Base-by-base conservation (phyloP, 345 rosid genomes). In the Gynandropsis gynandra region DNA sequence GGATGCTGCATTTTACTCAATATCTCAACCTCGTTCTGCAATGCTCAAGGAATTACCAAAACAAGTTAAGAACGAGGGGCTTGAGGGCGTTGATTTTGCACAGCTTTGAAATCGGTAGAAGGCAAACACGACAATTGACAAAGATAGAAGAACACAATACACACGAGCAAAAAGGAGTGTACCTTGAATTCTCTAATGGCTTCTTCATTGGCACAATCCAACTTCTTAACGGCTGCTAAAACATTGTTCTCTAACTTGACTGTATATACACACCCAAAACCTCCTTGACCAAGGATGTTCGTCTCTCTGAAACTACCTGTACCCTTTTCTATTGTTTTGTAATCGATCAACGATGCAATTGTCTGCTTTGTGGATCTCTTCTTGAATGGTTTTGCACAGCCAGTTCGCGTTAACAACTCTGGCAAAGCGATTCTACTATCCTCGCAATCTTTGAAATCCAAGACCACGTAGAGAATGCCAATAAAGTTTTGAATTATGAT, bases 1-100 rank as follows among this genome's bases (percentile, higher is more conserved):
- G 86, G 78, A 65, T 92, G 93, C 70, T 74, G 80, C 62, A 85
- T 68, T 71, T 67, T 84, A 68, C 96, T 74, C 35, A 92, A 60
- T 59, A 92, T 62, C 33, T 74, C 76, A 75, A 92, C 86, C 71
- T 92, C 98, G 64, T 76, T 79, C 98, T 92, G 84, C 79, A 75
- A 53, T 42, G 53, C 29, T 45, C 54, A 11, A 52, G 9, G 10
- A 37, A 15, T 39, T 47, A 15, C 48, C 56, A 50, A 51, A 14
- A 52, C 40, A 31, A 48, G 12, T 14, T 58, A 43, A 16, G 10
- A 42, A n/a, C n/a, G n/a, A n/a, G n/a, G n/a, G n/a, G n/a, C n/a
- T n/a, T n/a, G n/a, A 34, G 5, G 14, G 1, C 8, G 17, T n/a
- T 2, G 29, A 24, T 24, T 5, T 24, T 24, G 2, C 29, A 24